Evolutionary conservation across 352 stramenopile genomes (phyloP).

Genomic region (Phytophthora ramorum): DNA sequence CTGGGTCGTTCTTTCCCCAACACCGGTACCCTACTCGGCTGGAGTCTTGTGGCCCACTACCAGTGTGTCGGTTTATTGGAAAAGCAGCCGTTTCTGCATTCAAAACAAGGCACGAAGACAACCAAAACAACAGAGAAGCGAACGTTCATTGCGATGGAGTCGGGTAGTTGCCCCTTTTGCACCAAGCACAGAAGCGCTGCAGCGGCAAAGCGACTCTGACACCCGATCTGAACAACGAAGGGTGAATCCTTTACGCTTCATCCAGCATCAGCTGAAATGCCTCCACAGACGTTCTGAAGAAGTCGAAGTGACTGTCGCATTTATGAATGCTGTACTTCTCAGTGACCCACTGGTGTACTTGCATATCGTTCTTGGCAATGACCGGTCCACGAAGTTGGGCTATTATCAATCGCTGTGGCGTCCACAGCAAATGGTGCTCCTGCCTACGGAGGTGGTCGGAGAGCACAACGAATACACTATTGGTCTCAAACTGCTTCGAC

Average conservation of each 20-base stretch:
- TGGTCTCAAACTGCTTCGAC: conserved; percentile 6
- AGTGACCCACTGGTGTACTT: conserved; percentile 42
- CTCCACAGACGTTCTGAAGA: conserved; percentile 12
- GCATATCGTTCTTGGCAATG: not conserved
- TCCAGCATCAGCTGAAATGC: conserved; percentile 25
- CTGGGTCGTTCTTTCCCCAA: conserved; percentile 7
- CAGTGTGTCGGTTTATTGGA: conserved; percentile 25
- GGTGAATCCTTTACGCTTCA: conserved; percentile 10
- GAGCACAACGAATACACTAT: conserved; percentile 12
- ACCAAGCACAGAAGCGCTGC: not conserved
- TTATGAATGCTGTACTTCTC: conserved; percentile 43
- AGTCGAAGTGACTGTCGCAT: conserved; percentile 29
- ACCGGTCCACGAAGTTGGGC: not conserved
- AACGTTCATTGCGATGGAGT: conserved; percentile 2
- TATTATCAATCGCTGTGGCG: conserved; percentile 24
- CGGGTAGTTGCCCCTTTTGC: not conserved
- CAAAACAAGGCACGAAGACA: not conserved
- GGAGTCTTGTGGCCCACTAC: conserved; percentile 18
- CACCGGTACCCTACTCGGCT: too few relatives aligned
- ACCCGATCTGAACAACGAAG: not conserved
- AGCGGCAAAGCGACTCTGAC: not conserved
- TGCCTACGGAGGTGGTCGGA: conserved; percentile 8
- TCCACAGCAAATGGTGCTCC: conserved; percentile 9
- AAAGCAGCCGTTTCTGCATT: conserved; percentile 16
- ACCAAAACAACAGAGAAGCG: not conserved